Evolutionary conservation across 1,284 basidiomycete genomes (phyloP).

Genomic region (Ustilago nuda): DNA sequence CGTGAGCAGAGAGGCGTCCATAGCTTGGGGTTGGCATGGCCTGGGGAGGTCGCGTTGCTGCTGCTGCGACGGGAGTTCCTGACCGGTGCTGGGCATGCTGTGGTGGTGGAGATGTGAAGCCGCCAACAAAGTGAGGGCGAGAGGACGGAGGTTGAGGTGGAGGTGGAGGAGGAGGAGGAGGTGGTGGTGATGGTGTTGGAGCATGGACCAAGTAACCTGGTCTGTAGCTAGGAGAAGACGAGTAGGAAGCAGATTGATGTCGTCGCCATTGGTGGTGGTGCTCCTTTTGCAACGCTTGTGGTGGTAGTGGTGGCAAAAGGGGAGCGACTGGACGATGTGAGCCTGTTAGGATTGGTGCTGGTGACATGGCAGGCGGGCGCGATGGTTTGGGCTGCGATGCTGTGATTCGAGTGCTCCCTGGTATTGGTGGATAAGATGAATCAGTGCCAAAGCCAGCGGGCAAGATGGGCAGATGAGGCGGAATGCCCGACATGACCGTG

Average conservation of each 20-base stretch:
- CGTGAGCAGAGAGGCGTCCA: constrained; percentile 7
- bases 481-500: constrained; percentile 32
- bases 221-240: constrained; percentile 19
- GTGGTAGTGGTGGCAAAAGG: constrained; percentile 52
- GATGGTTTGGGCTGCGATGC: constrained; percentile 36
- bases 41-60: constrained; percentile 17
- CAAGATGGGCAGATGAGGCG: constrained; percentile 47
- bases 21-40: constrained; percentile 19
- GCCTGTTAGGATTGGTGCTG: neutral
- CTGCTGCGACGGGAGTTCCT: constrained; percentile 3
- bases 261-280: constrained; percentile 43
- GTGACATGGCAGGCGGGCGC: constrained; percentile 6
- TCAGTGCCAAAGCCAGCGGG: constrained; percentile 63
- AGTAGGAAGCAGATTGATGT: constrained; percentile 29
- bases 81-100: neutral
- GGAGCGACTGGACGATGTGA: constrained; percentile 40
- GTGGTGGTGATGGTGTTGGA: constrained; percentile 21
- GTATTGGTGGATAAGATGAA: constrained; percentile 63
- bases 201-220: constrained; percentile 49
- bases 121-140: constrained; percentile 25
- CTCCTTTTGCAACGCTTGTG: constrained; percentile 46
- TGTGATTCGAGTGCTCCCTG: constrained; percentile 35
- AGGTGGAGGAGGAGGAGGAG: constrained; percentile 24
- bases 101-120: constrained; percentile 25
- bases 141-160: constrained; percentile 22